Evolutionary conservation across 1,284 basidiomycete species (phyloP).

Genomic region (Wallemia ichthyophaga): DNA sequence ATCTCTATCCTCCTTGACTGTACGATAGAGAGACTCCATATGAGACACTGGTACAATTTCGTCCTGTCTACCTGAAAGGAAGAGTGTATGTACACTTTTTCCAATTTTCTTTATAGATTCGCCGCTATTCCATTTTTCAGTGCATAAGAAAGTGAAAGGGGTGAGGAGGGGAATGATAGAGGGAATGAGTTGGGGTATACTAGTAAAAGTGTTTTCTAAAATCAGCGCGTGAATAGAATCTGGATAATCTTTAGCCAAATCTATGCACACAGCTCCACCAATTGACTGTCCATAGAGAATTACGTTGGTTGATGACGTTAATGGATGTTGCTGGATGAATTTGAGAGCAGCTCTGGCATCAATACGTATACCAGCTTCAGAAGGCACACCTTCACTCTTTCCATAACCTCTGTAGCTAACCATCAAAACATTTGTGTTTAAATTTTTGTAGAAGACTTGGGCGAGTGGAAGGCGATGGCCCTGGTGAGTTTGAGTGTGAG

Average conservation of each 20-base stretch:
- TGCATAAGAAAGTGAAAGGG: conserved; percentile 49
- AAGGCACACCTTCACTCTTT: background rate
- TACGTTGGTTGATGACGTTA: conserved; percentile 4
- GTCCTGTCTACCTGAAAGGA: conserved; percentile 47
- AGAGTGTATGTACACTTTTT: conserved; percentile 41
- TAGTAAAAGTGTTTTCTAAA: conserved; percentile 75
- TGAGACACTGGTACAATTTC: conserved; percentile 59
- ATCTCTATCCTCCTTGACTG: conserved; percentile 21
- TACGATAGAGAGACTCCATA: conserved; percentile 45
- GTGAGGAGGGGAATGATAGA: conserved; percentile 45
- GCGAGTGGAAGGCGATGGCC: background rate
- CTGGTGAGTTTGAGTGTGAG: background rate
- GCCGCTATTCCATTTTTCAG: conserved; percentile 67
- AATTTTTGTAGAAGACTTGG: background rate
- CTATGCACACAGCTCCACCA: conserved; percentile 77
- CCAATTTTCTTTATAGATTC: conserved; percentile 39
- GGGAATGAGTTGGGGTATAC: conserved; percentile 48
- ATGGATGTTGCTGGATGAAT: background rate
- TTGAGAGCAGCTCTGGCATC: background rate
- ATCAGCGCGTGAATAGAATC: conserved; percentile 40
- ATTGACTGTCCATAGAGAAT: conserved; percentile 78
- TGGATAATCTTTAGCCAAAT: conserved; percentile 52
- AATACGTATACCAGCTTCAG: background rate
- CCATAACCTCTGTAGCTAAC: background rate
- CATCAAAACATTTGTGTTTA: background rate